Percentiles rank a stretch among this genome's conserved stretches.
These are phyloP conservation scores for Penicillium sp. DNA, from an alignment of 2,329 filamentous ascomycete species.

Conservation along the genomic window DNA sequence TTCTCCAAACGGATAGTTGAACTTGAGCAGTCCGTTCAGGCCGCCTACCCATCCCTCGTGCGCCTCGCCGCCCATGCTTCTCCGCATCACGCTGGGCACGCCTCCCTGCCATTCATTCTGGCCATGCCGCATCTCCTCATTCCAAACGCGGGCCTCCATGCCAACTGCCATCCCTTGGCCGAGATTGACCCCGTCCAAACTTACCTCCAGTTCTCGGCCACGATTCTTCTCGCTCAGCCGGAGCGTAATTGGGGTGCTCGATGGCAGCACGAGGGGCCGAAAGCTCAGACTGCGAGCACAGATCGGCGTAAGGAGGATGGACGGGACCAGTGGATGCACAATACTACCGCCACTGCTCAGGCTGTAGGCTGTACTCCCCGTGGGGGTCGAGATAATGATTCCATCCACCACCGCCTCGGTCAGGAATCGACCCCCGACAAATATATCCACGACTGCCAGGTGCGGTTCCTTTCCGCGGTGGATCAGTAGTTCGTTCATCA, in stretches of 20 bases:
- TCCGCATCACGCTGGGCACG: slow-evolving; percentile 85
- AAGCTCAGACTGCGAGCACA: slow-evolving; percentile 91
- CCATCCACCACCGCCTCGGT: slow-evolving; percentile 95
- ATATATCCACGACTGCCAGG: slow-evolving; percentile 87
- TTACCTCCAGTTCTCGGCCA: slow-evolving; percentile 72
- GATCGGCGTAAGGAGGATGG: slow-evolving; percentile 87
- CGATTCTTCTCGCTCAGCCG: slow-evolving; percentile 77
- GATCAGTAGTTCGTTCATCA: slow-evolving; percentile 93
- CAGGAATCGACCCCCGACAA: slow-evolving; percentile 80
- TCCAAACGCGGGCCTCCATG: slow-evolving; percentile 83
- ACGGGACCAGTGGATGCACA: slow-evolving; percentile 86
- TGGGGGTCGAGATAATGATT: slow-evolving; percentile 90
- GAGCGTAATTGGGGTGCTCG: slow-evolving; percentile 78
- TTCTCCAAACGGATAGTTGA: slow-evolving; percentile 93
- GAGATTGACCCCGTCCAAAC: slow-evolving; percentile 69
- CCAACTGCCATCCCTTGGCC: slow-evolving; percentile 67
- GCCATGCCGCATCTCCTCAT: slow-evolving; percentile 66
- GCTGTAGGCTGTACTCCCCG: slow-evolving; percentile 91
- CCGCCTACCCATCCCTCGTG: slow-evolving; percentile 97
- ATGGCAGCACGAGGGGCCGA: slow-evolving; percentile 81
- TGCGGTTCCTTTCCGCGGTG: slow-evolving; percentile 89
- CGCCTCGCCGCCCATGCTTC: slow-evolving; percentile 49
- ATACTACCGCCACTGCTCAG: slow-evolving; percentile 91
- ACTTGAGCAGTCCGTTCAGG: slow-evolving; percentile 88
- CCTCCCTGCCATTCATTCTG: slow-evolving; percentile 66